Conservation (phyloP, 1,284 basidiomycete genomes). For the Limonomyces culmigenus region DNA sequence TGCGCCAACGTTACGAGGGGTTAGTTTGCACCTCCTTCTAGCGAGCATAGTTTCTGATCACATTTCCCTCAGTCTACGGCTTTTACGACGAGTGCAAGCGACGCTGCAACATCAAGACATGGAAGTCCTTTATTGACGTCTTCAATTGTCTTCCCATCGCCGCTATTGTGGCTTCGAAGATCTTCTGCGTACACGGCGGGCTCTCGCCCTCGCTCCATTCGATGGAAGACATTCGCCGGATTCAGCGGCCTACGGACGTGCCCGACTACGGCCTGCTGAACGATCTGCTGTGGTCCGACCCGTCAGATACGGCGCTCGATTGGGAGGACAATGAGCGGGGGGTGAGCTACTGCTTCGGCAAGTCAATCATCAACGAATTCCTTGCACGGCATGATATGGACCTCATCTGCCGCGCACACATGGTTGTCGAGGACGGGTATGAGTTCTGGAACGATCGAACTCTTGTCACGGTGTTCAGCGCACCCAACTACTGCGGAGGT, state of each 20-base stretch:
- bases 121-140: constrained; percentile 99
- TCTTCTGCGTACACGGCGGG: constrained; percentile 98
- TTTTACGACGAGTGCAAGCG: constrained; percentile 99
- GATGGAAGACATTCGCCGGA: constrained; percentile 98
- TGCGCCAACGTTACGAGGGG: constrained; percentile 98
- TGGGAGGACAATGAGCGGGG: constrained; percentile 99
- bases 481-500: constrained; percentile 96
- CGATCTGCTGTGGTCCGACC: constrained; percentile 97
- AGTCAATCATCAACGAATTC: constrained; percentile 94
- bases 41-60: constrained; percentile 9
- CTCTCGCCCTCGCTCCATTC: constrained; percentile 93
- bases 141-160: constrained; percentile 99
- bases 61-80: constrained; percentile 67
- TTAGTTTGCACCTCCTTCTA: constrained; percentile 18
- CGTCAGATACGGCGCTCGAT: constrained; percentile 91
- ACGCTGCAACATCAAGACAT: constrained; percentile 98
- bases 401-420: constrained; percentile 97
- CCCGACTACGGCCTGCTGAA: constrained; percentile 98
- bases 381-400: constrained; percentile 93
- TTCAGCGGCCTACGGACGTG: constrained; percentile 96
- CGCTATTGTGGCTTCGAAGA: constrained; percentile 97
- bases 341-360: constrained; percentile 99
- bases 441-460: constrained; percentile 99
- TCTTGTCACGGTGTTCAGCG: constrained; percentile 95
- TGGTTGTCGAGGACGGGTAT: constrained; percentile 99